These are phyloP conservation scores for Lachnum nothofagi DNA, from an alignment of 2,329 filamentous ascomycete species.

Conservation along the genomic window DNA sequence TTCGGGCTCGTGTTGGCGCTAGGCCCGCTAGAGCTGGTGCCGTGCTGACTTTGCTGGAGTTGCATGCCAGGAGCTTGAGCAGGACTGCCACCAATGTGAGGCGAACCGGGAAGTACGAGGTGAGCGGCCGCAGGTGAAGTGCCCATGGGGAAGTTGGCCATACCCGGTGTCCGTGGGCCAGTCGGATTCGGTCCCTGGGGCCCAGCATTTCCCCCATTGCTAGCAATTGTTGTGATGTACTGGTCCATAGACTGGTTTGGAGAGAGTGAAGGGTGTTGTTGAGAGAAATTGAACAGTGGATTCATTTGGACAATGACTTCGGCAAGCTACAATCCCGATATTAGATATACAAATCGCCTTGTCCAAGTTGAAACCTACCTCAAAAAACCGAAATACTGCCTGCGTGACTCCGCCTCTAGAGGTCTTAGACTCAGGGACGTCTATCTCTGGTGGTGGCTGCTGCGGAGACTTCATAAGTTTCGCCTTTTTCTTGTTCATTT, in stretches of 20 bases:
- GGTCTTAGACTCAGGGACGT: slow-evolving; percentile 54
- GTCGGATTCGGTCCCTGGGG: slow-evolving; percentile 20
- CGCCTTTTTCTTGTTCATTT: slow-evolving; percentile 64
- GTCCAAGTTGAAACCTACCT: slow-evolving; percentile 39
- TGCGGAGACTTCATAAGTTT: slow-evolving; percentile 56
- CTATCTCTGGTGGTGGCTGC: slow-evolving; percentile 54
- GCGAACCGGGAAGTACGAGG: slow-evolving; percentile 56
- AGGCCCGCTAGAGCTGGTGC: slow-evolving; percentile 59
- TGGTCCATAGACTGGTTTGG: slow-evolving; percentile 58
- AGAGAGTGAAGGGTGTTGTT: slow-evolving; percentile 48
- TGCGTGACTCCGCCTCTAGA: slow-evolving; percentile 57
- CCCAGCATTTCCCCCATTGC: slow-evolving; percentile 15
- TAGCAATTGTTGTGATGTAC: slow-evolving; percentile 48
- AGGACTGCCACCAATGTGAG: slow-evolving; percentile 53
- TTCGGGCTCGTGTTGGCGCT: slow-evolving; percentile 56
- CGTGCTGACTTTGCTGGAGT: slow-evolving; percentile 63
- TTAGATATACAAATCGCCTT: slow-evolving; percentile 23
- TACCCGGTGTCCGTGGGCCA: slow-evolving; percentile 30
- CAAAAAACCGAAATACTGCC: slow-evolving; percentile 59
- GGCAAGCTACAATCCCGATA: slow-evolving; percentile 45
- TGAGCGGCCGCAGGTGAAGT: slow-evolving; percentile 57
- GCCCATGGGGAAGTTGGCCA: slow-evolving; percentile 47
- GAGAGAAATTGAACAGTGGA: slow-evolving; percentile 55
- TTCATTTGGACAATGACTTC: slow-evolving; percentile 65
- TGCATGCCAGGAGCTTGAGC: slow-evolving; percentile 61